Evolutionary conservation across 805 yeast genomes (phyloP).

Genomic region (Jamesozyma piceae): DNA sequence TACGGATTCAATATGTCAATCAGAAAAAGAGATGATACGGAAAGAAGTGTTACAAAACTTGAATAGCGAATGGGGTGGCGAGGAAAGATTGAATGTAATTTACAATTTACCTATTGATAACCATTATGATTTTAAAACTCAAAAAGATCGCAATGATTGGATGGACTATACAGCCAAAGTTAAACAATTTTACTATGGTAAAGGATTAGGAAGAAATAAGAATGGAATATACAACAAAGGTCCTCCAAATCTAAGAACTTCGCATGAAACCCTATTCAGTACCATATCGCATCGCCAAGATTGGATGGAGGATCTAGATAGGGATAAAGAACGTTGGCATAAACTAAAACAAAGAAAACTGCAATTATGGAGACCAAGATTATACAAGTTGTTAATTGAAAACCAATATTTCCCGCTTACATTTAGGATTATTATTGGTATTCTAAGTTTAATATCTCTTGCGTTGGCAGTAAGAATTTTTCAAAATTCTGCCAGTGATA

Average conservation of each 20-base stretch:
- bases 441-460: slow-evolving; percentile 58
- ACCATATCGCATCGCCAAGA: slow-evolving; percentile 6
- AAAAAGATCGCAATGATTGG: slow-evolving; percentile 27
- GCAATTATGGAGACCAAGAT: slow-evolving; percentile 52
- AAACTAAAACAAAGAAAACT: slow-evolving; percentile 41
- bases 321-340: slow-evolving; percentile 24
- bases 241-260: background rate
- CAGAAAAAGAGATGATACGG: slow-evolving; percentile 12
- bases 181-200: slow-evolving; percentile 21
- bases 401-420: slow-evolving; percentile 78
- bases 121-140: slow-evolving; percentile 20
- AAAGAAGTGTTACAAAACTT: slow-evolving; percentile 33
- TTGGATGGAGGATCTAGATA: slow-evolving; percentile 22
- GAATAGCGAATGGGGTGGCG: slow-evolving; percentile 63
- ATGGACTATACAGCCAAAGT: slow-evolving; percentile 21
- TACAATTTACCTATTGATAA: slow-evolving; percentile 30
- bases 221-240: background rate
- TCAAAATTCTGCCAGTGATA: slow-evolving; percentile 25
- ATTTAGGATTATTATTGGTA: slow-evolving; percentile 50
- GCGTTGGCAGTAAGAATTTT: slow-evolving; percentile 61
- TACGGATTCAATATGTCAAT: slow-evolving; percentile 3
- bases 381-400: slow-evolving; percentile 51
- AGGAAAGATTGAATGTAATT: slow-evolving; percentile 46
- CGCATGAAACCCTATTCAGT: background rate
- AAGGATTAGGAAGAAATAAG: background rate